A percentile compares a stretch with the other conserved stretches of the same genome.
phyloP scores from a whole-genome alignment of 164 flowering plant species.

The Tetracentron sinense region DNA sequence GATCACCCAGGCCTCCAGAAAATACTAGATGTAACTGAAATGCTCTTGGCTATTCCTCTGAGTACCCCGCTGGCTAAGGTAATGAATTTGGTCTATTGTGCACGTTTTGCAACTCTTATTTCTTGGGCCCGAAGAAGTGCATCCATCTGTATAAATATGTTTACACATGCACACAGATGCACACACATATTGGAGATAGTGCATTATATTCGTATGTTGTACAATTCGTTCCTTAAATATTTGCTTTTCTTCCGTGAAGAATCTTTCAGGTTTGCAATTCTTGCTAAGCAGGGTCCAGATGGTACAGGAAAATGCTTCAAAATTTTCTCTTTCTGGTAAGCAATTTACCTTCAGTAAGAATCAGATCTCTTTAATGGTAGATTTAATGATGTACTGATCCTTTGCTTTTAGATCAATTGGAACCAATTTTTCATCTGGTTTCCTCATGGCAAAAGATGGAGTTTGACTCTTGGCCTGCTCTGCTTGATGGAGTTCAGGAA shows the following conservation, averaged over 20 bases:
- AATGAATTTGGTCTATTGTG: slow-evolving; percentile 8
- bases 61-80: slow-evolving; percentile 88
- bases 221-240: neutral
- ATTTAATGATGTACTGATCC: neutral
- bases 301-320: slow-evolving; percentile 60
- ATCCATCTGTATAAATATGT: neutral
- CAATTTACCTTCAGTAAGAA: neutral
- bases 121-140: neutral
- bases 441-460: slow-evolving; percentile 83
- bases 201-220: no score
- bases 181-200: no score
- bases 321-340: slow-evolving; percentile 61
- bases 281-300: slow-evolving; percentile 40
- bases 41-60: slow-evolving; percentile 65
- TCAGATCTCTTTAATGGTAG: neutral
- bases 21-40: slow-evolving; percentile 47
- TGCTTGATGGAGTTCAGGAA: slow-evolving; percentile 77
- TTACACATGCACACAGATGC: no score
- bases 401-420: slow-evolving; percentile 43
- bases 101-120: no score
- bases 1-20: slow-evolving; percentile 73
- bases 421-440: slow-evolving; percentile 51
- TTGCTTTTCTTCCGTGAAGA: slow-evolving; percentile 37
- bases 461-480: slow-evolving; percentile 69
- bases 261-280: slow-evolving; percentile 71